phyloP scores from a whole-genome alignment of 768 basidiomycete species.

The Hortiboletus campestris region DNA sequence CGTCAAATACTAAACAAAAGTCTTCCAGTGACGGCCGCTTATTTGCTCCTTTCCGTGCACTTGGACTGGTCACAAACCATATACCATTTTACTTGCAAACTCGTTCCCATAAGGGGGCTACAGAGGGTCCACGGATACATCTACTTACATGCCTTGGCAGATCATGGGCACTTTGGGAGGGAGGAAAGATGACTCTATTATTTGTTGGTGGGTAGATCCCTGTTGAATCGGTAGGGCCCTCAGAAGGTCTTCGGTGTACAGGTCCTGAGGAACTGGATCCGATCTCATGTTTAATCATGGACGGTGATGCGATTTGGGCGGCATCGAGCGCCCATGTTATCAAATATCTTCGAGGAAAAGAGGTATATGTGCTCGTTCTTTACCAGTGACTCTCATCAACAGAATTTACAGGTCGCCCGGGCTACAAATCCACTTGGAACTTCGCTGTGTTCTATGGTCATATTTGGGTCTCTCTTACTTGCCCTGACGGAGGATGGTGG shows the following conservation, averaged over 20 bases:
- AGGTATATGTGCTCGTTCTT: conserved; percentile 44
- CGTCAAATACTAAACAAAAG: conserved; percentile 5
- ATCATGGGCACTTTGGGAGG: conserved; percentile 96
- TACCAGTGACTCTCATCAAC: conserved; percentile 1
- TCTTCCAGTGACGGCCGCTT: conserved; percentile 37
- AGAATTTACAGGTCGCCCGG: conserved; percentile 43
- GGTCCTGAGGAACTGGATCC: conserved; percentile 78
- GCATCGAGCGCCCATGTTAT: conserved; percentile 65
- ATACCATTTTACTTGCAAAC: conserved; percentile 88
- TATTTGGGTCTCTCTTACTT: conserved; percentile 82
- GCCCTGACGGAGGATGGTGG: conserved; percentile 77
- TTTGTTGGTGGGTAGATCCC: conserved; percentile 75
- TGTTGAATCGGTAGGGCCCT: background rate
- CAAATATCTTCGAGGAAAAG: conserved; percentile 86
- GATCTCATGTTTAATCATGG: conserved; percentile 76
- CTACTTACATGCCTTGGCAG: conserved; percentile 84
- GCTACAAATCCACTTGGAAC: conserved; percentile 64
- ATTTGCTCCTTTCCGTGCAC: conserved; percentile 92
- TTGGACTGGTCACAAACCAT: conserved; percentile 92
- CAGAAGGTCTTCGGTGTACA: conserved; percentile 30
- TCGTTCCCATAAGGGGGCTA: conserved; percentile 78
- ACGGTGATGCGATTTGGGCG: conserved; percentile 85
- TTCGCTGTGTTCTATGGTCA: conserved; percentile 58
- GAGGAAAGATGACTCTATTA: conserved; percentile 84
- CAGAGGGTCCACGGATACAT: conserved; percentile 79